These are phyloP conservation scores for Perkinsus marinus DNA, from an alignment of 169 alveolate genomes.

Conservation along the genomic window DNA sequence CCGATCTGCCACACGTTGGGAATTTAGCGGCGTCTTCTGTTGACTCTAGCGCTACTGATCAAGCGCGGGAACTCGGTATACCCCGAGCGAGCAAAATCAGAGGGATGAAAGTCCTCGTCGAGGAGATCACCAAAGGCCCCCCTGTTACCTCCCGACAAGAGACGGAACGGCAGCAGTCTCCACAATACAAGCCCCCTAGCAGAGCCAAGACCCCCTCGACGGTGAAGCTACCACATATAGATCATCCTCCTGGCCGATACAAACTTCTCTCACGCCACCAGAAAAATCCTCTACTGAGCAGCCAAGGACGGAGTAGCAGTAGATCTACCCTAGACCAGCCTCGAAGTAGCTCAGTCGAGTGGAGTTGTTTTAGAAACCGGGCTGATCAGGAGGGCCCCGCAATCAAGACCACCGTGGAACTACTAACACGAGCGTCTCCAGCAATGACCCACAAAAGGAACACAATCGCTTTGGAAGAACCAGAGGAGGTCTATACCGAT, in stretches of 20 bases:
- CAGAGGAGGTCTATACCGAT: background rate
- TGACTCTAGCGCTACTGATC: background rate
- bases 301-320: background rate
- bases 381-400: background rate
- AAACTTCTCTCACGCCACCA: background rate
- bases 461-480: background rate
- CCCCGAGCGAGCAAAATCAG: background rate
- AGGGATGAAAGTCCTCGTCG: background rate
- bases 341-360: background rate
- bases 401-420: background rate
- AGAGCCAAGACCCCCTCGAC: background rate
- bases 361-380: background rate
- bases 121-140: background rate
- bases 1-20: background rate
- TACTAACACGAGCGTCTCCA: background rate
- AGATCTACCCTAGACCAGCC: background rate
- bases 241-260: background rate
- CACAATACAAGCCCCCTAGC: background rate
- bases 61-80: background rate
- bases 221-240: background rate
- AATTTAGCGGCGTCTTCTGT: background rate
- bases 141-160: background rate
- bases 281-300: background rate
- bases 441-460: background rate
- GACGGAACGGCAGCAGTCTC: background rate